Base-by-base conservation (phyloP, 1,284 basidiomycete species). In the Cryptococcus amylolentus region DNA sequence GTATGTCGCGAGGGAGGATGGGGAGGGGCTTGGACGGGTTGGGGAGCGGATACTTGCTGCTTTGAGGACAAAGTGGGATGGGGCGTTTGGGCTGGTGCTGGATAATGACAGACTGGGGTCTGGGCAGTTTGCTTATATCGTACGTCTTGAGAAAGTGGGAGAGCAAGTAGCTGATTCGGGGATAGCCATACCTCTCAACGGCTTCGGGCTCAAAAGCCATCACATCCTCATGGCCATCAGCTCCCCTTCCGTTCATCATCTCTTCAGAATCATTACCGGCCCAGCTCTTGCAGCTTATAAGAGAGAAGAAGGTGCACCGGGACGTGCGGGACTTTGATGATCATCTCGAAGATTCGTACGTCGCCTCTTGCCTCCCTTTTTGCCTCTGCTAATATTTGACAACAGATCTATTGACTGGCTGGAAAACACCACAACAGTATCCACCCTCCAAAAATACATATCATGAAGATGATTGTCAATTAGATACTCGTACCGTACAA, bases 271-370 rank as follows among this genome's bases (percentile, higher is more conserved):
- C 54, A 1, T 39, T 59, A 3, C 66, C 69, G 14, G 18, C 58
- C 0, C 57, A 56, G 23, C 55, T 70, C 7, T 58, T 73, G 37
- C 49, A 52, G 31, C 56, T 64, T 14, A 64, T 78, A 1, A 51
- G 66, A 35, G 56, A 62, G 10, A 56, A 61, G n/a, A 58, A 61
- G 14, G 56, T 67, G 28, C 69, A 73, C 50, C 20, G 45, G 7
- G 39, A 49, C 2, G 46, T 78, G 18, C 61, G 65, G 3, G 78
- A 79, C 50, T 73, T 75, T 53, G 78, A 79, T 58, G 75, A 75
- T 46, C 72, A 78, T 55, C 57, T 78, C 7, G 76, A 77, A 51
- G 72, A 78, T 49, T 58, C 70, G 61, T 73, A 62, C 57, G 73
- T 76, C 26, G n/a, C 13, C 12, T 48, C 47, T 13, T 23, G 23